Evolutionary conservation across 345 rosid genomes (phyloP).

Genomic region (Erodium maritimum): DNA sequence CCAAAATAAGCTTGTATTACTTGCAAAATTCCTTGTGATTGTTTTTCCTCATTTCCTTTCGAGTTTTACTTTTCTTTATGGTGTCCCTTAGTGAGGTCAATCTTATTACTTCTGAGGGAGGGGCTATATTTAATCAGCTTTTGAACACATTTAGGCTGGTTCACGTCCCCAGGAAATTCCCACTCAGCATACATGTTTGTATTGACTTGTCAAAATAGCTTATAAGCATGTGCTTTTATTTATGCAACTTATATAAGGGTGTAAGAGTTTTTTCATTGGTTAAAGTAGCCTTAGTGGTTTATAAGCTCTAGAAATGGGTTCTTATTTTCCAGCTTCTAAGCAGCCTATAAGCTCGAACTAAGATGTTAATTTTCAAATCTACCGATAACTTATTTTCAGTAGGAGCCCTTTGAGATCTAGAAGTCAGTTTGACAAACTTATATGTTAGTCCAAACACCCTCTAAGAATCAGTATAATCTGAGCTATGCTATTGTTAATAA

Average conservation of each 20-base stretch:
- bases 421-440: slow-evolving; percentile 28
- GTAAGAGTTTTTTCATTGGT: slow-evolving; percentile 5
- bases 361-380: too few species aligned
- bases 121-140: background rate
- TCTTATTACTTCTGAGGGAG: background rate
- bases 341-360: slow-evolving; percentile 84
- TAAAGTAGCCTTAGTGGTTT: too few species aligned
- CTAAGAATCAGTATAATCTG: too few species aligned
- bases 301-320: too few species aligned
- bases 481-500: background rate
- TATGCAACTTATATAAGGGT: background rate
- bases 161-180: background rate
- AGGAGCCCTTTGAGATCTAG: slow-evolving; percentile 53
- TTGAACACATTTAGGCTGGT: background rate
- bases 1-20: background rate
- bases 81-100: too few species aligned
- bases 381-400: too few species aligned
- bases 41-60: background rate
- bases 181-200: background rate
- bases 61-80: background rate
- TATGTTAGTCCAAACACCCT: too few species aligned
- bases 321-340: slow-evolving; percentile 14
- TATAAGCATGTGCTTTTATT: background rate
- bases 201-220: background rate
- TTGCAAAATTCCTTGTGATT: background rate